These are phyloP conservation scores for Echria macrotheca DNA, from an alignment of 495 filamentous ascomycete genomes.

Conservation along the genomic window DNA sequence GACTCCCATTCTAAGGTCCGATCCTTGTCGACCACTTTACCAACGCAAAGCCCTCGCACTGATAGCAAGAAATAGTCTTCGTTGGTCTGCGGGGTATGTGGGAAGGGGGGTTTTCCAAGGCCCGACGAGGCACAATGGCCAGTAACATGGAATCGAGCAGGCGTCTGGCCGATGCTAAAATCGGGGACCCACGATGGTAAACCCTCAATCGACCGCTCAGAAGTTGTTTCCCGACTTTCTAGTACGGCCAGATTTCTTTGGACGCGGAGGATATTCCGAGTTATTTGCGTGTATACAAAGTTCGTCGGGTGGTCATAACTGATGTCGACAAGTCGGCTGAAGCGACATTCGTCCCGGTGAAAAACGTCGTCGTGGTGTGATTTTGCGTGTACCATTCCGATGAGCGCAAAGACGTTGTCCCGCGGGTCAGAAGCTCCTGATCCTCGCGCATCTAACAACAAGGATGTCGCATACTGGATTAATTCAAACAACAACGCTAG, in stretches of 20 bases:
- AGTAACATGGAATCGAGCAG: not conserved
- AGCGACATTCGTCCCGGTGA: not conserved
- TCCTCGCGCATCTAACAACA: not conserved
- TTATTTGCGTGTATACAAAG: not conserved
- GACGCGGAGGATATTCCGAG: not conserved
- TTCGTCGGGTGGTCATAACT: not conserved
- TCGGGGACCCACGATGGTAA: not conserved
- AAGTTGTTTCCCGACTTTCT: not conserved
- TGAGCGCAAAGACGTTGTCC: not conserved
- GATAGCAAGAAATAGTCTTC: not conserved
- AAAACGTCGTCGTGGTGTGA: not conserved
- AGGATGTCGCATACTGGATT: not conserved
- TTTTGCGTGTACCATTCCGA: not conserved
- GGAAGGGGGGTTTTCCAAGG: not conserved
- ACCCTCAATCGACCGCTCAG: not conserved
- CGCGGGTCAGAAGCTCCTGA: not conserved
- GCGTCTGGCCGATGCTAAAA: not conserved
- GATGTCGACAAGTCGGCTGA: not conserved
- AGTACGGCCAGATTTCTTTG: not conserved
- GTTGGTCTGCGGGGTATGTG: not conserved
- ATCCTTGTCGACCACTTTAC: not conserved
- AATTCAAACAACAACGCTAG: not conserved
- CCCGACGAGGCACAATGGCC: not conserved
- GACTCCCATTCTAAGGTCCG: not conserved
- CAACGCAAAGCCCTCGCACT: not conserved